phyloP scores from a whole-genome alignment of 179 eudicot species.

The Silene noctiflora region DNA sequence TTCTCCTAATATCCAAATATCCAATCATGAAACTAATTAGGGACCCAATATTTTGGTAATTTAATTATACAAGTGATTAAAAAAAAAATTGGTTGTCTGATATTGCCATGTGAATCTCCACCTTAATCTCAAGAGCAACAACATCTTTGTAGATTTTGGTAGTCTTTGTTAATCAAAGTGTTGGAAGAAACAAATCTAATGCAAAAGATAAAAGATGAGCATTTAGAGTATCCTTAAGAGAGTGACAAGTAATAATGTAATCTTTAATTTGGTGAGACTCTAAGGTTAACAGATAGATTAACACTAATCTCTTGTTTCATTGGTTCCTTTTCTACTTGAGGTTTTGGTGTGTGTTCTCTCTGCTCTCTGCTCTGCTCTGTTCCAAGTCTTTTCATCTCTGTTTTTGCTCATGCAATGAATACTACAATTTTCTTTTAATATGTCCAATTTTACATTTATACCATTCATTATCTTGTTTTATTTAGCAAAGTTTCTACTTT shows the following conservation, averaged over 20 bases:
- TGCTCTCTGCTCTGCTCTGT: conserved; percentile 12
- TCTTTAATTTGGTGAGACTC: neutral
- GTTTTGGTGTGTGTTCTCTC: conserved; percentile 3
- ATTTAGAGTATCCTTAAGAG: conserved; percentile 12
- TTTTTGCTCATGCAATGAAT: conserved; percentile 7
- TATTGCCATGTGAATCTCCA: conserved; percentile 35
- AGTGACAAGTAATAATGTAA: conserved; percentile 15
- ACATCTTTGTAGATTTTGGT: conserved; percentile 21
- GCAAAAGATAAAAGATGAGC: neutral
- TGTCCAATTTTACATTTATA: no score
- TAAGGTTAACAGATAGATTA: conserved; percentile 22
- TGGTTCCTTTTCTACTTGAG: conserved; percentile 21
- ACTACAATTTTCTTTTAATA: neutral
- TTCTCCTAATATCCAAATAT: no score
- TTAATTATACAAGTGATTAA: conserved; percentile 23
- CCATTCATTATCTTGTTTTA: neutral
- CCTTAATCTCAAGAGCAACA: conserved; percentile 22
- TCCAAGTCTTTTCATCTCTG: conserved; percentile 17
- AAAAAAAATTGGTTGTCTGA: conserved; percentile 24
- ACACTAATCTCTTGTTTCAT: conserved; percentile 16
- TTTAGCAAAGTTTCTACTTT: neutral
- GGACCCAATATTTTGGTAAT: conserved; percentile 24
- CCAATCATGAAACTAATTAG: conserved; percentile 4
- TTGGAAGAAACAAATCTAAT: conserved; percentile 17
- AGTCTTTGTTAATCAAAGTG: neutral